These are phyloP conservation scores for Seminavis robusta DNA, from an alignment of 108 stramenopile genomes.

Conservation along the genomic window DNA sequence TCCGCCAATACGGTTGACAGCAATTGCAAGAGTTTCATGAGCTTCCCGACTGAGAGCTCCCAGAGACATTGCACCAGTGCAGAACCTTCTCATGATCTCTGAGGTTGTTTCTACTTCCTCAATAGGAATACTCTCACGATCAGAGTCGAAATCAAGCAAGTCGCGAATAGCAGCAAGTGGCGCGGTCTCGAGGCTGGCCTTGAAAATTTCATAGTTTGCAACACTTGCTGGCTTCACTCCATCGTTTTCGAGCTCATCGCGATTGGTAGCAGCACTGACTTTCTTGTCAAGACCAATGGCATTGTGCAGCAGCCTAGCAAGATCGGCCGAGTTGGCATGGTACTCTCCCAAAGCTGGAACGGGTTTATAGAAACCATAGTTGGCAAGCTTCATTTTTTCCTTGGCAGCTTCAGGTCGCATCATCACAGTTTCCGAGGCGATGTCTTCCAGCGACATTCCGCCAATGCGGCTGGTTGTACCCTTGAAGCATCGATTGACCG, in stretches of 20 bases:
- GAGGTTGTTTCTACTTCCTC: slow-evolving; percentile 82
- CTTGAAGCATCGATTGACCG: slow-evolving; percentile 89
- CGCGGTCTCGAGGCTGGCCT: slow-evolving; percentile 71
- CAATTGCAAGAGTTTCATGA: slow-evolving; percentile 94
- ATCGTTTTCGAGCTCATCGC: slow-evolving; percentile 74
- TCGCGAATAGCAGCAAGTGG: slow-evolving; percentile 91
- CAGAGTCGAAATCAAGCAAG: slow-evolving; percentile 86
- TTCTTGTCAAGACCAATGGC: slow-evolving; percentile 86
- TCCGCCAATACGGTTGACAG: slow-evolving; percentile 91
- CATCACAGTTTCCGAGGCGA: slow-evolving; percentile 77
- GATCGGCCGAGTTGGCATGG: slow-evolving; percentile 90
- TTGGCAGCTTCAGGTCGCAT: slow-evolving; percentile 80
- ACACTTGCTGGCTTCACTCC: slow-evolving; percentile 71
- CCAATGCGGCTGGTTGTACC: slow-evolving; percentile 93
- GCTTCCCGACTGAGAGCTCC: slow-evolving; percentile 91
- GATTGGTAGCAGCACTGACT: slow-evolving; percentile 76
- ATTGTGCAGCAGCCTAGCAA: slow-evolving; percentile 90
- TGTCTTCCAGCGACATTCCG: slow-evolving; percentile 67
- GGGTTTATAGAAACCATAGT: slow-evolving; percentile 92
- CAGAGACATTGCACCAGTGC: slow-evolving; percentile 94
- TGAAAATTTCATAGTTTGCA: slow-evolving; percentile 88
- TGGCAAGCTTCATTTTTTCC: slow-evolving; percentile 75
- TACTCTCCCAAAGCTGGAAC: slow-evolving; percentile 89
- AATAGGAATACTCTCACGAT: slow-evolving; percentile 75
- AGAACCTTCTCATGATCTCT: slow-evolving; percentile 90